Percentiles rank a stretch among this genome's conserved stretches.
Evolutionary conservation across 257 asterid species (phyloP).

Genomic region (Verbascum thapsus): DNA sequence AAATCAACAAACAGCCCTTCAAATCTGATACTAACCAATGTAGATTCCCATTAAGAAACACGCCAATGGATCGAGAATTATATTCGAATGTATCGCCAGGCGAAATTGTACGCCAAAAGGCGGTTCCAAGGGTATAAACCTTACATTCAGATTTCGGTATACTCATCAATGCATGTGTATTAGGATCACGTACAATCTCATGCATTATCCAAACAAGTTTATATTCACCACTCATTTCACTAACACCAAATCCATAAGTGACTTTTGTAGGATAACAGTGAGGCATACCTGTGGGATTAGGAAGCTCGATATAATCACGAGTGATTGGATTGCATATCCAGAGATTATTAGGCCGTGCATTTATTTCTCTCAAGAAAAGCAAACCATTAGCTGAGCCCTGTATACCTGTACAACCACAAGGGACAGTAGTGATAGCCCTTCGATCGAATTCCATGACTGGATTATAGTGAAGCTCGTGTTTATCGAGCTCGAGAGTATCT

Average conservation of each 20-base stretch:
- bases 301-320: slow-evolving; percentile 36
- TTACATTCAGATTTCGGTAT: slow-evolving; percentile 28
- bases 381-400: slow-evolving; percentile 35
- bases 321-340: slow-evolving; percentile 48
- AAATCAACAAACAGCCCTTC: slow-evolving; percentile 1
- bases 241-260: slow-evolving; percentile 48
- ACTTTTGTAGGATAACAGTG: slow-evolving; percentile 8
- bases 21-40: slow-evolving; percentile 47
- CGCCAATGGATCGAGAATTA: slow-evolving; percentile 15
- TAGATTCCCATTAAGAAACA: slow-evolving; percentile 39
- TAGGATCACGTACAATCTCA: background rate
- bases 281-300: slow-evolving; percentile 4
- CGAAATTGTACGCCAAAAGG: slow-evolving; percentile 35
- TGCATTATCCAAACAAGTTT: slow-evolving; percentile 37
- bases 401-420: background rate
- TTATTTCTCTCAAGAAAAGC: slow-evolving; percentile 18
- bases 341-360: background rate
- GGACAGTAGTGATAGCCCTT: background rate
- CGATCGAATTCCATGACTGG: slow-evolving; percentile 23
- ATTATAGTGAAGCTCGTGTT: slow-evolving; percentile 28
- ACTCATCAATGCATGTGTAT: background rate
- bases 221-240: slow-evolving; percentile 26
- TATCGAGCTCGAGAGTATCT: slow-evolving; percentile 13
- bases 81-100: background rate
- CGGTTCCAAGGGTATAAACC: slow-evolving; percentile 51